Percentiles rank a stretch among this genome's conserved stretches.
phyloP scores from a whole-genome alignment of 257 asterid species.

The Datura wrightii region DNA sequence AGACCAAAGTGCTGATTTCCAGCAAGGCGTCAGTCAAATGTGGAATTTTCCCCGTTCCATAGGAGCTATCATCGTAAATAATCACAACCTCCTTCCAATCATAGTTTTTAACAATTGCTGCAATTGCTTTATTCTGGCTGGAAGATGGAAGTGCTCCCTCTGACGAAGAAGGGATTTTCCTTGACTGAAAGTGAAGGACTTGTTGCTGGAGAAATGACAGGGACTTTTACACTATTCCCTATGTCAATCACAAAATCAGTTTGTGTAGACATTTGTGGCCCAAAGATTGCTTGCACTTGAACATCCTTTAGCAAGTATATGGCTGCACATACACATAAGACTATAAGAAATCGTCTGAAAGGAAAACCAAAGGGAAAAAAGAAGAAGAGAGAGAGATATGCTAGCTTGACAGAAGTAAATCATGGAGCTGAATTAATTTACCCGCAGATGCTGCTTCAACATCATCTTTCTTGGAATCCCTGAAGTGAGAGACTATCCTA shows the following conservation, averaged over 20 bases:
- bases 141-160: constrained; percentile 54
- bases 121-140: constrained; percentile 55
- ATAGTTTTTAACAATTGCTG: constrained; percentile 46
- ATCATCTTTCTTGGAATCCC: constrained; percentile 42
- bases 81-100: constrained; percentile 55
- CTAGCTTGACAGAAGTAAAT: not conserved
- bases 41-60: constrained; percentile 51
- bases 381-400: not conserved
- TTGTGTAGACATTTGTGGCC: constrained; percentile 50
- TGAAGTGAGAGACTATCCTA: constrained; percentile 46
- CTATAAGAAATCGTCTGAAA: not conserved
- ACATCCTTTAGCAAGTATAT: constrained; percentile 54
- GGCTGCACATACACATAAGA: constrained; percentile 39
- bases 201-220: constrained; percentile 55
- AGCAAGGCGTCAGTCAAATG: constrained; percentile 43
- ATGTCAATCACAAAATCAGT: constrained; percentile 54
- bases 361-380: not conserved
- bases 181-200: constrained; percentile 54
- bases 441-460: constrained; percentile 52
- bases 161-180: constrained; percentile 50
- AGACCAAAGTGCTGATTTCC: constrained; percentile 34
- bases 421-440: not conserved
- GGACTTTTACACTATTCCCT: constrained; percentile 51
- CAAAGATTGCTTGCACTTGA: constrained; percentile 52
- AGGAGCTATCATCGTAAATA: constrained; percentile 45